Evolutionary conservation across 202 grass and related monocot genomes (phyloP).

Genomic region (Alloteropsis angusta): DNA sequence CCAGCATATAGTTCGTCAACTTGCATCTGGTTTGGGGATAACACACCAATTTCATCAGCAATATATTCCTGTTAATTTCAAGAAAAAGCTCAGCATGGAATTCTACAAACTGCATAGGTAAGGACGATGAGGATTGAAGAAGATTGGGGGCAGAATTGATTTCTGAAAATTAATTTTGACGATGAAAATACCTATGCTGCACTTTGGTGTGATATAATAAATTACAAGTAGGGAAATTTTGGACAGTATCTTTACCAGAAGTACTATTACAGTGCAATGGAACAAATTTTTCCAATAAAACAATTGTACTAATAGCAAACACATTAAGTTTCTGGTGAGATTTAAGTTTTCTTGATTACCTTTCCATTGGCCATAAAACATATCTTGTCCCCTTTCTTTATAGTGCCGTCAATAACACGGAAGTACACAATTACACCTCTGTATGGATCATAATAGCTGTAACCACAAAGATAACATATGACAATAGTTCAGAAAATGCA

Average conservation of each 20-base stretch:
- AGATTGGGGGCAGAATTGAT: not conserved
- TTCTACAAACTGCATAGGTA: constrained; percentile 3
- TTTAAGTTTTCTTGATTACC: constrained; percentile 39
- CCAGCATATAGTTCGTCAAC: constrained; percentile 72
- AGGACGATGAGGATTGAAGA: constrained; percentile 1
- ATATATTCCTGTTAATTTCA: constrained; percentile 68
- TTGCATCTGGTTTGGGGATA: constrained; percentile 92
- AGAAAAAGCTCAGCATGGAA: constrained; percentile 33
- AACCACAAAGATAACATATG: constrained; percentile 29
- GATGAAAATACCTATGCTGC: constrained; percentile 12
- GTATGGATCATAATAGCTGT: constrained; percentile 95
- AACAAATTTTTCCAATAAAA: constrained; percentile 7
- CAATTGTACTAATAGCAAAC: not conserved
- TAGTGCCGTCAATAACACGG: constrained; percentile 72
- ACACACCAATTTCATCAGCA: constrained; percentile 89
- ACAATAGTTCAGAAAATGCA: constrained; percentile 18
- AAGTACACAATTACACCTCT: constrained; percentile 98
- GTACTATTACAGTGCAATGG: not conserved
- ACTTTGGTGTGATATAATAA: not conserved
- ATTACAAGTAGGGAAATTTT: not conserved
- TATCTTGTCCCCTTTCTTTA: constrained; percentile 91
- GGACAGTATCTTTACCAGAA: not conserved
- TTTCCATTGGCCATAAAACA: constrained; percentile 89
- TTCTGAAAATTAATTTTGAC: constrained; percentile 5
- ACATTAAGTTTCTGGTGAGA: not conserved